A percentile compares a stretch with the other conserved stretches of the same genome.
phyloP scores from a whole-genome alignment of 257 asterid genomes.

The Scutellaria galericulata region DNA sequence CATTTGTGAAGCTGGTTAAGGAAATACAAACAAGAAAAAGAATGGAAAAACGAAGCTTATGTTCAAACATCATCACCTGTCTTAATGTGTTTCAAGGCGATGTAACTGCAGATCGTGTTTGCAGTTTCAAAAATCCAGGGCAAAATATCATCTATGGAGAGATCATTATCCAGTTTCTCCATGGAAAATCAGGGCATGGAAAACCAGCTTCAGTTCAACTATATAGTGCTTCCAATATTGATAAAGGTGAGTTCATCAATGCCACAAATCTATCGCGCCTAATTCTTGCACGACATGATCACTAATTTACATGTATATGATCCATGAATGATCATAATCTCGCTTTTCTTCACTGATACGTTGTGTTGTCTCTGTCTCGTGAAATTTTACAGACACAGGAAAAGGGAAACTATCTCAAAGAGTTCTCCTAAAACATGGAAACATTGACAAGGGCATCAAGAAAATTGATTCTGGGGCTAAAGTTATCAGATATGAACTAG shows the following conservation, averaged over 20 bases:
- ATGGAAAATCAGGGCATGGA: slow-evolving; percentile 39
- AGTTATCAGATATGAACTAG: slow-evolving; percentile 34
- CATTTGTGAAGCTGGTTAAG: neutral
- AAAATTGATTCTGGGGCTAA: slow-evolving; percentile 21
- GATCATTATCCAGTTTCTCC: slow-evolving; percentile 40
- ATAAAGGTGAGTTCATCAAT: slow-evolving; percentile 41
- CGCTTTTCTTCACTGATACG: neutral
- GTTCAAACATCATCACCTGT: slow-evolving; percentile 32
- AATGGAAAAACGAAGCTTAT: slow-evolving; percentile 28
- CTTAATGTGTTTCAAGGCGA: slow-evolving; percentile 40
- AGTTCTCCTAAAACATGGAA: slow-evolving; percentile 37
- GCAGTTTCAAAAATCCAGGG: slow-evolving; percentile 16
- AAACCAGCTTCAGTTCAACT: slow-evolving; percentile 47
- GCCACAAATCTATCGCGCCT: neutral
- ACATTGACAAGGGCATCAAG: slow-evolving; percentile 14
- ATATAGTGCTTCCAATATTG: slow-evolving; percentile 40
- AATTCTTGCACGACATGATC: neutral
- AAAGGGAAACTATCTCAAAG: slow-evolving; percentile 40
- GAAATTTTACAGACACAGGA: slow-evolving; percentile 31
- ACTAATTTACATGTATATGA: neutral
- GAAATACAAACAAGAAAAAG: neutral
- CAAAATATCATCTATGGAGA: slow-evolving; percentile 40
- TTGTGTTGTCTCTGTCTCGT: neutral
- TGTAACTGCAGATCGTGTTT: slow-evolving; percentile 2
- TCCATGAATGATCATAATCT: neutral